Evolutionary conservation across 140 eudicot genomes (phyloP), one percentile per base, ranked within the genome.

Genomic region (Ambrosia hybrid): DNA sequence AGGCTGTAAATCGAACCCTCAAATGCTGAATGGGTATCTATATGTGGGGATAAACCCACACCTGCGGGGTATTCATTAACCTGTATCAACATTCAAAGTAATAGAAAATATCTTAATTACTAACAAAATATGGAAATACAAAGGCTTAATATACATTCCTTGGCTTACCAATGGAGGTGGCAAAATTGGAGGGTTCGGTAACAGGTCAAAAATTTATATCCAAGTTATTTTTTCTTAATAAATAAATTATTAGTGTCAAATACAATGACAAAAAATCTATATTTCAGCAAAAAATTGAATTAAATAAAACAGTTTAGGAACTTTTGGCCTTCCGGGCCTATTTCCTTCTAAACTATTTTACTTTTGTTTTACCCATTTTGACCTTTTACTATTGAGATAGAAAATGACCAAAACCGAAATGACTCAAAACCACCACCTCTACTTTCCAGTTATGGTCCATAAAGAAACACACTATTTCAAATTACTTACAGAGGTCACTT

Each of bases 21-120:
- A 80, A 94, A 94, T 53, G 99, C 99, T 51, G 99, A 94, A 85
- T 90, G 99, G 43, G 99, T 94, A 83, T 94, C 99, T 72, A 94
- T 84, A 71, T 94, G 99, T 7, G 99, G 99, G 43, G 99, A 90
- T 80, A 94, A 76, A 16, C 99, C 99, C 51, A 94, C 99, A 16
- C 99, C 99, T 51, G 88, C 13, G 2, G 99, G 97, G 67, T 94
- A 94, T 78, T 94, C 99, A 79, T 94, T 94, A 55, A 94, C 92
- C 99, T 94, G 85, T 43, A 60, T 62, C 59, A 83, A 55, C 57
- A 68, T 21, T 21, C 30, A 21, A 21, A 21, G 30, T 43, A 30
- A 70, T 10, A 16, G 14, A 76, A 13, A 66, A 9, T 39, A 49
- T 36, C n/a, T 39, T 46, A 41, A 21, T 38, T 64, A 26, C 6